These are phyloP conservation scores for Podospora pseudocomata DNA, from an alignment of 495 filamentous ascomycete genomes.

Conservation along the genomic window DNA sequence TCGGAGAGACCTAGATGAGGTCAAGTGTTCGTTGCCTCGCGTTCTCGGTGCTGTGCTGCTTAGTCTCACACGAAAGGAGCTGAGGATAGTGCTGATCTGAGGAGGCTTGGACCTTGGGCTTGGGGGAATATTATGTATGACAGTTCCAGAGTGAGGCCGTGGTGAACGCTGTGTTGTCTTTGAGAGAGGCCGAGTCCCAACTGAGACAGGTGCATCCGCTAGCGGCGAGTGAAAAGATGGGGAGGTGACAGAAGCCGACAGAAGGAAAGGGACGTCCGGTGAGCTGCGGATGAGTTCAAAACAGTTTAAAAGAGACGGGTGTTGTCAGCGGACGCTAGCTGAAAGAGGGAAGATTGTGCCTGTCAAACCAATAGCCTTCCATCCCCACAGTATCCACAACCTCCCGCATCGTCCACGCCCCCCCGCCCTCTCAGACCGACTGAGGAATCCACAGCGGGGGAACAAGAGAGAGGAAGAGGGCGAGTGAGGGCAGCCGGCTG, in stretches of 20 bases:
- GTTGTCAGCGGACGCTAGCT: conserved; percentile 14
- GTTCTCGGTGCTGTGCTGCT: no score
- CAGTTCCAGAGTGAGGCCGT: not conserved
- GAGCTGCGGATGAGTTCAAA: conserved; percentile 28
- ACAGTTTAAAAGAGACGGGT: not conserved
- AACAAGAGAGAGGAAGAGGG: not conserved
- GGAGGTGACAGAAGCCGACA: conserved; percentile 29
- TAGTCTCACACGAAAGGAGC: not conserved
- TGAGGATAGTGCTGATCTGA: not conserved
- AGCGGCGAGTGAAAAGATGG: conserved; percentile 23
- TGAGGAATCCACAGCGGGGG: conserved; percentile 3
- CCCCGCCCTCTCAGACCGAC: conserved; percentile 4
- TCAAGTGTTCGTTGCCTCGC: not conserved
- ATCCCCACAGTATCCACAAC: conserved; percentile 22
- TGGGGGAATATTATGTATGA: not conserved
- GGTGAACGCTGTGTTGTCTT: not conserved
- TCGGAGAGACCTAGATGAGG: not conserved
- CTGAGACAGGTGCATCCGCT: conserved; percentile 19
- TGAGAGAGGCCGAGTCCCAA: conserved; percentile 4
- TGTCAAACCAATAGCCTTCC: conserved; percentile 14
- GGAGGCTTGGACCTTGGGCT: conserved; percentile 6
- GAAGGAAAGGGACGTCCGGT: conserved; percentile 28
- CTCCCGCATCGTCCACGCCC: conserved; percentile 16
- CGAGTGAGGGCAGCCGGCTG: conserved; percentile 9
- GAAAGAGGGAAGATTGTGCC: conserved; percentile 20